Base-by-base conservation (phyloP, 176 grass and related monocot genomes). In the Carex pumila region DNA sequence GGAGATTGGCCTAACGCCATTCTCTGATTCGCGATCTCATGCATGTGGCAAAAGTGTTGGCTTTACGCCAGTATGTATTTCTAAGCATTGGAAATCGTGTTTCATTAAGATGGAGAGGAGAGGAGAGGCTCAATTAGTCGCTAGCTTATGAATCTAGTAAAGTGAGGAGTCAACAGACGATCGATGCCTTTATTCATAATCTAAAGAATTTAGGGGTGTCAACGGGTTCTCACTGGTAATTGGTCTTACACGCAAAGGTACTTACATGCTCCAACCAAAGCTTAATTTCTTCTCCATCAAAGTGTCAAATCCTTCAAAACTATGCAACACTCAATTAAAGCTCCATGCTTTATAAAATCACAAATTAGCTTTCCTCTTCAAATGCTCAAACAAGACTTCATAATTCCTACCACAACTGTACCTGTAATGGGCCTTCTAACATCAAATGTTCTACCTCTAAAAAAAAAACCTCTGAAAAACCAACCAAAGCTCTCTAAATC, bases 401-500 rank as follows among this genome's bases (percentile, higher is more conserved):
- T 25, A 25, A 25, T 25, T 49, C 70, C 70, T 25, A 25, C 7
- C 45, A 73, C 2, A n/a, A 47, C 39, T 34, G 2, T 34, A 3
- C 55, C 37, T 65, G 39, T 53, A 81, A 81, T 81, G 79, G 79
- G 32, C 0, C 1, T 63, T 65, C 34, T 81, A 19, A 81, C 65
- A 10, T 17, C 8, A 17, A 12, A 1, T 65, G 12, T 30, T 65
- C 59, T 65, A 0, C 59, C 79, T 14, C 2, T 81, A 0, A 36
- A 63, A 12, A 59, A 50, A 10, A 59, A 1, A 45, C 36, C 55
- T 29, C 31, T 50, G 57, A 87, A 86, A 81, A 79, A 83, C 47
- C 88, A 86, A 57, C 36, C 85, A 1, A 83, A 43, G 57, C 85
- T 89, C 58, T 87, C 89, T 1, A 14, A 47, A 12, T 74, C 81